Conservation (phyloP, 495 filamentous ascomycete species). For the Penicillium lagena region DNA sequence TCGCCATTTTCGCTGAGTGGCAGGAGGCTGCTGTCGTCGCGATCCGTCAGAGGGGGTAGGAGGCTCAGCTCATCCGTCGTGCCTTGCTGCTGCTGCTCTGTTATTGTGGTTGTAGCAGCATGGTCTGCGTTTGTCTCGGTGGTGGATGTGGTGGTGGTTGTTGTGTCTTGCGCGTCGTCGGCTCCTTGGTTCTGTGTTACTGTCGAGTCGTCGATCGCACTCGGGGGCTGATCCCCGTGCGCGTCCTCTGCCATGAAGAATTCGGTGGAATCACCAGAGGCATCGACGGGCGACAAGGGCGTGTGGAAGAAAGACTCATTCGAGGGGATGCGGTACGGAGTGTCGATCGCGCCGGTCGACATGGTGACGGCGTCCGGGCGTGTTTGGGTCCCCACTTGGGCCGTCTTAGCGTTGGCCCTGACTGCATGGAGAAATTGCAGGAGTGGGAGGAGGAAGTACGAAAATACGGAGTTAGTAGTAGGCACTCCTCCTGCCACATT, state of each 20-base stretch:
- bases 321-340: conserved; percentile 16
- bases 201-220: conserved; percentile 12
- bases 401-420: no score
- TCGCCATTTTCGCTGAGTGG: conserved; percentile 35
- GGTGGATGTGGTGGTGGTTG: conserved; percentile 2
- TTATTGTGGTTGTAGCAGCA: conserved; percentile 2
- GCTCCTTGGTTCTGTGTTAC: conserved; percentile 5
- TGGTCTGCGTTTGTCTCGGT: conserved; percentile 4
- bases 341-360: conserved; percentile 26
- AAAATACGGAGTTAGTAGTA: no score
- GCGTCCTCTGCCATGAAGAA: conserved; percentile 34
- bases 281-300: conserved; percentile 30
- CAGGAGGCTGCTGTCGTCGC: conserved; percentile 32
- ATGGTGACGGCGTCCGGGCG: conserved; percentile 28
- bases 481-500: no score
- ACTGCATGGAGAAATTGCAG: no score
- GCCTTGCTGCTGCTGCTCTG: conserved; percentile 9
- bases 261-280: conserved; percentile 18
- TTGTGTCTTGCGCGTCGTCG: conserved; percentile 13
- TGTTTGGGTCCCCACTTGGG: conserved; percentile 29
- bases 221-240: conserved; percentile 21
- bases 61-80: conserved; percentile 13
- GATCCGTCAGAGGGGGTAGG: conserved; percentile 33
- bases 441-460: no score
- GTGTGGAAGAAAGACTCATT: conserved; percentile 28